Conservation (phyloP, 2,329 filamentous ascomycete species). For the Fusarium sp. region DNA sequence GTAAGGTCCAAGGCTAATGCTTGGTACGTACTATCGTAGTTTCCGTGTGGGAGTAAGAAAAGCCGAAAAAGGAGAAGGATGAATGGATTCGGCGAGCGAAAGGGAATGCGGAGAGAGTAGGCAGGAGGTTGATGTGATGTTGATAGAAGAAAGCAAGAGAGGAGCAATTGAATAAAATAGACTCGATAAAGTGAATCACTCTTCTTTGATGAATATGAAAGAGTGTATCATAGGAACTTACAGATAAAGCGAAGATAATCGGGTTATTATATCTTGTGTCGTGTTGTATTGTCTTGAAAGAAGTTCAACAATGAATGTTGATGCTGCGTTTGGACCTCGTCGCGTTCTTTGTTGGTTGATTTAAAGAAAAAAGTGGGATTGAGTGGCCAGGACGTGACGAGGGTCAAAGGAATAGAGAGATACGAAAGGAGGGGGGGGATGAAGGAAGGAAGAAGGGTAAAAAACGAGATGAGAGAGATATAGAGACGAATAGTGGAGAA, state of each 20-base stretch:
- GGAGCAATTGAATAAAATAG: neutral
- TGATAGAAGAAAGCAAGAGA: neutral
- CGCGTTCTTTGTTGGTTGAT: slow-evolving; percentile 29
- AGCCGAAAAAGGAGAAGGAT: slow-evolving; percentile 31
- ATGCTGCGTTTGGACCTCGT: slow-evolving; percentile 4
- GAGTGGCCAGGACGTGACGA: slow-evolving; percentile 21
- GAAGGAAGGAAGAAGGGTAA: neutral
- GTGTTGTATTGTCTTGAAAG: neutral
- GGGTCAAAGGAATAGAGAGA: slow-evolving; percentile 10
- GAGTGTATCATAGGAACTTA: slow-evolving; percentile 10
- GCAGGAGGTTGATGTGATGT: neutral
- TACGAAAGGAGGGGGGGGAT: slow-evolving; percentile 8
- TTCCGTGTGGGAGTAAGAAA: slow-evolving; percentile 11
- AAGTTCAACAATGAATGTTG: slow-evolving; percentile 8
- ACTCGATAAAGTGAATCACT: slow-evolving; percentile 11
- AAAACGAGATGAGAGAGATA: slow-evolving; percentile 18
- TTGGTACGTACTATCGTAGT: slow-evolving; percentile 31
- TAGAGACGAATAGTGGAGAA: slow-evolving; percentile 29
- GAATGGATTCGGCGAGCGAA: slow-evolving; percentile 14
- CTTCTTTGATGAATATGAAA: neutral
- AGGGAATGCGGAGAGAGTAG: slow-evolving; percentile 7
- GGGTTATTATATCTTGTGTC: neutral
- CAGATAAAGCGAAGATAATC: neutral
- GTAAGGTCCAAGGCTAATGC: slow-evolving; percentile 9
- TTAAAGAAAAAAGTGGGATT: slow-evolving; percentile 37